Percentiles rank a stretch among this genome's conserved stretches.
phyloP scores from a whole-genome alignment of 768 basidiomycete genomes.

The Lentinula sp. region DNA sequence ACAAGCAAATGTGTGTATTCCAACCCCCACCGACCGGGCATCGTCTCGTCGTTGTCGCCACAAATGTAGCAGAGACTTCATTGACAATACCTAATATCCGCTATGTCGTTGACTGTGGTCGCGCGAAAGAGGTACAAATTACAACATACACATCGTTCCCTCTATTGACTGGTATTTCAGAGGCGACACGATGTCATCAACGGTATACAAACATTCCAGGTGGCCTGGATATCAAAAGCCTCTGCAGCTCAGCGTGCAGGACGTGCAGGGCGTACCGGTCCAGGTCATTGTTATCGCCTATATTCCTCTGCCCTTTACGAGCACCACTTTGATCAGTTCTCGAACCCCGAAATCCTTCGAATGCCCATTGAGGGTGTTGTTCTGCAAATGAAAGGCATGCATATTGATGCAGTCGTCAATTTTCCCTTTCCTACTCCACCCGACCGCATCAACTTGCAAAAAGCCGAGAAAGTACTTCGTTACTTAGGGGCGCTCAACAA shows the following conservation, averaged over 20 bases:
- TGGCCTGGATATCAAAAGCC: slow-evolving; percentile 93
- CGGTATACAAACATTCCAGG: slow-evolving; percentile 88
- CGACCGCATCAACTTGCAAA: slow-evolving; percentile 63
- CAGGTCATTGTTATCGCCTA: slow-evolving; percentile 95
- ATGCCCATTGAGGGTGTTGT: slow-evolving; percentile 97
- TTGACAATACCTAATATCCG: slow-evolving; percentile 95
- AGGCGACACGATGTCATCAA: slow-evolving; percentile 75
- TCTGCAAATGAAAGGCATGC: slow-evolving; percentile 98
- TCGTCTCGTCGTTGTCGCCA: slow-evolving; percentile 90
- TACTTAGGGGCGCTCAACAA: slow-evolving; percentile 66
- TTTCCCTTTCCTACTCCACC: slow-evolving; percentile 99
- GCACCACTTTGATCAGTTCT: slow-evolving; percentile 83
- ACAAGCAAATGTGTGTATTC: slow-evolving; percentile 95
- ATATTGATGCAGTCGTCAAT: slow-evolving; percentile 92
- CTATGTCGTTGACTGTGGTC: slow-evolving; percentile 95
- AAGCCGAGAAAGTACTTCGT: slow-evolving; percentile 76
- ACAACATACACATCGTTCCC: neutral
- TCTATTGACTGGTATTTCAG: slow-evolving; percentile 28
- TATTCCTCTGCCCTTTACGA: slow-evolving; percentile 96
- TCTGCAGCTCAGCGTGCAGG: slow-evolving; percentile 93
- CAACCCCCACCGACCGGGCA: slow-evolving; percentile 70
- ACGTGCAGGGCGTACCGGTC: slow-evolving; percentile 95
- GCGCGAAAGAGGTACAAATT: slow-evolving; percentile 80
- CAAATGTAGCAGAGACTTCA: slow-evolving; percentile 96
- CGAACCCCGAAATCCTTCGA: slow-evolving; percentile 87